Percentiles rank a stretch among this genome's conserved stretches.
These are phyloP conservation scores for Fraxinus paxiana DNA, from an alignment of 305 asterid species.

Conservation along the genomic window DNA sequence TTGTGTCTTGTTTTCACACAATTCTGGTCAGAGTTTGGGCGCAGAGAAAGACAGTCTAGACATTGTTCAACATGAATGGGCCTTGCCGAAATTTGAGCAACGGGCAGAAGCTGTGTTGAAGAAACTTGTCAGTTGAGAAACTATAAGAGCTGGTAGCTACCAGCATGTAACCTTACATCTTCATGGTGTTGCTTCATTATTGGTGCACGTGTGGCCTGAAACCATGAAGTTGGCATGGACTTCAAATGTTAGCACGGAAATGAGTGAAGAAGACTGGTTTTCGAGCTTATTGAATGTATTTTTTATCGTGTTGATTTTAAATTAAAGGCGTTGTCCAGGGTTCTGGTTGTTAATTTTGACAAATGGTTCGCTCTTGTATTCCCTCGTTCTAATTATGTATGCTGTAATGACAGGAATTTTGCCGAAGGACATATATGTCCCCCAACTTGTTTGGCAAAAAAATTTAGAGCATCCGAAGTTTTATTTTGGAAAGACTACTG, in stretches of 20 bases:
- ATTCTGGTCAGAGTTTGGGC: conserved; percentile 63
- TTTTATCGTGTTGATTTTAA: conserved; percentile 2
- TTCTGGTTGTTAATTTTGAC: conserved; percentile 7
- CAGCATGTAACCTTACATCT: conserved; percentile 16
- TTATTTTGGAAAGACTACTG: not conserved
- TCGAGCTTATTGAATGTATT: conserved; percentile 1
- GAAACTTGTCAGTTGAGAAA: conserved; percentile 49
- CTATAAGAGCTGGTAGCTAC: not conserved
- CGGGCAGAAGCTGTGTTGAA: conserved; percentile 78
- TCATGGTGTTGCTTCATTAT: conserved; percentile 3
- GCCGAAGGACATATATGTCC: not conserved
- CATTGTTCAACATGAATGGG: conserved; percentile 90
- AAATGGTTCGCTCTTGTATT: not conserved
- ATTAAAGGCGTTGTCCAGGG: conserved; percentile 14
- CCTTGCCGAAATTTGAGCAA: conserved; percentile 78
- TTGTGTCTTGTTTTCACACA: conserved; percentile 11
- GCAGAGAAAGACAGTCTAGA: conserved; percentile 84
- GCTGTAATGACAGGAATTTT: not conserved
- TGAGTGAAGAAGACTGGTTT: not conserved
- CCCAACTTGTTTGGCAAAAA: not conserved
- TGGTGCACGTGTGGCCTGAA: conserved; percentile 14
- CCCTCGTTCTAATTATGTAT: not conserved
- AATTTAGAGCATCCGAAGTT: not conserved
- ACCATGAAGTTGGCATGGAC: not conserved
- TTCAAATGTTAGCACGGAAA: not conserved